Evolutionary conservation across 345 rosid species (phyloP).

Genomic region (Corchorus capsularis): DNA sequence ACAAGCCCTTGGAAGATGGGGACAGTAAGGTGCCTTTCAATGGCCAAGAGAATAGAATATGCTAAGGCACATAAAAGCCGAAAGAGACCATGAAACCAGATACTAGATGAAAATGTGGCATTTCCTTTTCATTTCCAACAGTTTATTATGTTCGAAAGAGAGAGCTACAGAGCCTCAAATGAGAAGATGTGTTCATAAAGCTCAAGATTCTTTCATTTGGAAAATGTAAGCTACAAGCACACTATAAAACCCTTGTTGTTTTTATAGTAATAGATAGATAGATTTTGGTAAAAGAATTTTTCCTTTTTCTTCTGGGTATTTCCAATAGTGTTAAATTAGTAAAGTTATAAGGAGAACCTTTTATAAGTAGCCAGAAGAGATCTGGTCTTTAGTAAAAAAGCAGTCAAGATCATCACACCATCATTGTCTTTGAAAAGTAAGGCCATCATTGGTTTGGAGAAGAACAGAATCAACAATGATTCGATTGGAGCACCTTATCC

Average conservation of each 20-base stretch:
- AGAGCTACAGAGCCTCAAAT: slow-evolving; percentile 11
- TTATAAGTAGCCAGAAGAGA: slow-evolving; percentile 25
- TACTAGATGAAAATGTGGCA: slow-evolving; percentile 10
- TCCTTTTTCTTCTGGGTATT: slow-evolving; percentile 15
- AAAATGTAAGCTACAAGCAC: slow-evolving; percentile 37
- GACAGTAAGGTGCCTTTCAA: slow-evolving; percentile 22
- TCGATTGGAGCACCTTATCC: slow-evolving; percentile 41
- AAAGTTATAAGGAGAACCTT: slow-evolving; percentile 16
- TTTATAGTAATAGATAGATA: slow-evolving; percentile 19
- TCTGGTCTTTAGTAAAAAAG: slow-evolving; percentile 30
- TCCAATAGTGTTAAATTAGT: not conserved
- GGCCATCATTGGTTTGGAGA: slow-evolving; percentile 44
- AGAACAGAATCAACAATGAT: slow-evolving; percentile 54
- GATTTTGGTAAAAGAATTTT: slow-evolving; percentile 21
- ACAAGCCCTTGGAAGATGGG: slow-evolving; percentile 7
- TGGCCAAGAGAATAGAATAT: slow-evolving; percentile 35
- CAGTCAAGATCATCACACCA: slow-evolving; percentile 40
- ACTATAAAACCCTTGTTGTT: slow-evolving; percentile 11
- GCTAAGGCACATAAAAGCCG: slow-evolving; percentile 27
- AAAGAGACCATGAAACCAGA: slow-evolving; percentile 31
- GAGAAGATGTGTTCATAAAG: slow-evolving; percentile 20
- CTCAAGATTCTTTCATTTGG: slow-evolving; percentile 32
- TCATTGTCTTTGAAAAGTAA: slow-evolving; percentile 40
- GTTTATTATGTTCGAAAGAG: slow-evolving; percentile 24
- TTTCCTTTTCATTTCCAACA: slow-evolving; percentile 19